Percentiles rank a stretch among this genome's conserved stretches.
These are phyloP conservation scores for Oenanthe javanica DNA, from an alignment of 140 eudicot genomes.

Conservation along the genomic window DNA sequence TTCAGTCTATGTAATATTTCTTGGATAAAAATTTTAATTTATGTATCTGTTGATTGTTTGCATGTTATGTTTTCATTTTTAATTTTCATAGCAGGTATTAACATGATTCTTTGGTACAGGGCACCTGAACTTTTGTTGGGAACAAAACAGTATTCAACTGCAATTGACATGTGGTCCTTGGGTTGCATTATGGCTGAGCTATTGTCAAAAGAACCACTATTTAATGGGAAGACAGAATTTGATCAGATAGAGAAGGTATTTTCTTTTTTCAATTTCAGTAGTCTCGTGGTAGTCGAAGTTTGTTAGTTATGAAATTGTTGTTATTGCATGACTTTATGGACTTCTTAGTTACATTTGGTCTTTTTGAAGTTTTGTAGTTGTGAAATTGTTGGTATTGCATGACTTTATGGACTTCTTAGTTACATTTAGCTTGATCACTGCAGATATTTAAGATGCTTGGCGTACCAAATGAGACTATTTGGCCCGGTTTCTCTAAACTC, in stretches of 20 bases:
- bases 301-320: not conserved
- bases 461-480: conserved; percentile 72
- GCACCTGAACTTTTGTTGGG: conserved; percentile 88
- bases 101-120: conserved; percentile 25
- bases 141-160: conserved; percentile 78
- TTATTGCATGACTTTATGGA: not conserved
- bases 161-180: conserved; percentile 94
- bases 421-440: conserved; percentile 7
- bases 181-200: conserved; percentile 97
- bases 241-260: conserved; percentile 91
- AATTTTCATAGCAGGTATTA: not conserved
- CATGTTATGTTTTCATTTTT: not conserved
- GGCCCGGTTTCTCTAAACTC: conserved; percentile 75
- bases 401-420: not conserved
- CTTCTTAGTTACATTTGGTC: conserved; percentile 7
- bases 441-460: conserved; percentile 84
- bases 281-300: not conserved
- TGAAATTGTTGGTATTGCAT: not conserved
- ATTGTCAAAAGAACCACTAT: conserved; percentile 66
- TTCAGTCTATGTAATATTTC: not conserved
- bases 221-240: conserved; percentile 76
- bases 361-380: too few relatives aligned
- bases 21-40: not conserved
- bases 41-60: not conserved
- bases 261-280: not conserved